Evolutionary conservation across 805 yeast genomes (phyloP).

Genomic region (Metschnikowia similis): DNA sequence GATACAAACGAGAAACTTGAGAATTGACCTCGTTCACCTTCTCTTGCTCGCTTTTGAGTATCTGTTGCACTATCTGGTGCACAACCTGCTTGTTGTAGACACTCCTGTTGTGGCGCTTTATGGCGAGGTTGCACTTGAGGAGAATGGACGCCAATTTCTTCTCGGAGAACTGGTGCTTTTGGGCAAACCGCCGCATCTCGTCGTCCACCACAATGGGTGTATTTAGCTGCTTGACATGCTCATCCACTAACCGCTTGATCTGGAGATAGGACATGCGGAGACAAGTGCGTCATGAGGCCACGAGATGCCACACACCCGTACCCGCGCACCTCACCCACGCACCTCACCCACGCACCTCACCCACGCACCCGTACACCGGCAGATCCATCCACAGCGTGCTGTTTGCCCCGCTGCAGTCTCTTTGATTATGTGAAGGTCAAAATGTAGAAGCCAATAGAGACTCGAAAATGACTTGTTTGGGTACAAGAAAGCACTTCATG

Average conservation of each 20-base stretch:
- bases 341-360: neutral
- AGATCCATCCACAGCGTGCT: neutral
- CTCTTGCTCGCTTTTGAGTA: slow-evolving; percentile 29
- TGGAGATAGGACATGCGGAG: slow-evolving; percentile 24
- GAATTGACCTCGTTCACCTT: slow-evolving; percentile 26
- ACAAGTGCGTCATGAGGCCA: too few relatives aligned
- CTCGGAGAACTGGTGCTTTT: slow-evolving; percentile 7
- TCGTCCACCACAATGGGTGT: slow-evolving; percentile 24
- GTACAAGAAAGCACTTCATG: too few relatives aligned
- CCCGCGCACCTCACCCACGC: neutral
- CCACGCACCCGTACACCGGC: neutral
- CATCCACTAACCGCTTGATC: slow-evolving; percentile 31
- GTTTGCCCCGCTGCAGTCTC: too few relatives aligned
- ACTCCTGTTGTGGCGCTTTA: slow-evolving; percentile 26
- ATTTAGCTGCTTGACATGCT: slow-evolving; percentile 25
- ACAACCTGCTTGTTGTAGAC: slow-evolving; percentile 28
- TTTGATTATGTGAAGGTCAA: too few relatives aligned
- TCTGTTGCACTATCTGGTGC: slow-evolving; percentile 35
- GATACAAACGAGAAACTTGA: slow-evolving; percentile 20
- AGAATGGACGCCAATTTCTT: slow-evolving; percentile 17
- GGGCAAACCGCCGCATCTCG: slow-evolving; percentile 14
- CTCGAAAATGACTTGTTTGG: too few relatives aligned
- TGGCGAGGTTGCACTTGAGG: slow-evolving; percentile 20
- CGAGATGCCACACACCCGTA: neutral
- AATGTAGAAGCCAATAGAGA: too few relatives aligned